Evolutionary conservation across 2,329 filamentous ascomycete genomes (phyloP), one percentile per base, ranked within the genome.

Genomic region (Hypoxylon sp.): DNA sequence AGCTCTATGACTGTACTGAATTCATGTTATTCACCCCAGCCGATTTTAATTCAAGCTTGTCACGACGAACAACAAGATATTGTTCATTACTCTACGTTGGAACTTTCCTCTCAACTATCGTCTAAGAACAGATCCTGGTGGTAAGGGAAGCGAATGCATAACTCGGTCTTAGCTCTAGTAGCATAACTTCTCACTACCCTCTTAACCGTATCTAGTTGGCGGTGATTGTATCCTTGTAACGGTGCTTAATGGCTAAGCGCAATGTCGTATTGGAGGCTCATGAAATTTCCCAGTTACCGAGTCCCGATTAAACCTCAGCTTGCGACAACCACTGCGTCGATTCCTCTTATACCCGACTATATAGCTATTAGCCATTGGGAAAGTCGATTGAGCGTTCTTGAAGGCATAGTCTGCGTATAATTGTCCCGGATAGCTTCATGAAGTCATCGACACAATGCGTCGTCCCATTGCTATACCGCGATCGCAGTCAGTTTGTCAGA

Each of bases 401-500:
- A 14, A 28, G 38, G n/a, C 18, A 11, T 36, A 18, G 2, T 45
- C 32, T 16, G 18, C 26, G 28, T 16, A 32, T 50, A 12, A 5
- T 22, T 12, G 0, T 28, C 26, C 18, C 20, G 8, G 24, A 36
- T 12, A 14, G 18, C 26, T 33, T 24, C 9, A 38, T 16, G 16
- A 11, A n/a, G 53, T 44, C 18, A 44, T 45, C 22, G 49, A 28
- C 46, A 67, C 51, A 24, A 76, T 77, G 72, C 70, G 70, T 54
- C 71, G 71, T 60, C 58, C 72, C 8, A 33, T 64, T 16, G 58
- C 65, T 28, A 49, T 70, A 16, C 62, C 63, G 54, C 72, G 71
- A 46, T 57, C 68, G 42, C 69, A 54, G 30, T 61, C 69, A 0
- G 57, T 76, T 18, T 76, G 75, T 51, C 73, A 74, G 40, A 72